Evolutionary conservation across 2,329 filamentous ascomycete genomes (phyloP).

Genomic region (Phialophora expanda): DNA sequence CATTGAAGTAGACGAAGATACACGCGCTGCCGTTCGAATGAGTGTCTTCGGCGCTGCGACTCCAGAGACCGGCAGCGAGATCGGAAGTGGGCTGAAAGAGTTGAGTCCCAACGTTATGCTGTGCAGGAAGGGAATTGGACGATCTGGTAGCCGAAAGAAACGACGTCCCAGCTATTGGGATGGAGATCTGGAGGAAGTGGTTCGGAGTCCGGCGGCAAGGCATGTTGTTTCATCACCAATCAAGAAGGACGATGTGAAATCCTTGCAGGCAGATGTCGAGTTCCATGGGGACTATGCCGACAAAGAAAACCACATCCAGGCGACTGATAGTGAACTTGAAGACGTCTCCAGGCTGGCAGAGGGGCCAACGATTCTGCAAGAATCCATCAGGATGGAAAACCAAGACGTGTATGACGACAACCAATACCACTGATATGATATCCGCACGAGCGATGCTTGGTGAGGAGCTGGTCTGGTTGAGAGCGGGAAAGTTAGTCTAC

Average conservation of each 20-base stretch:
- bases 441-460: not conserved
- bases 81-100: slow-evolving; percentile 30
- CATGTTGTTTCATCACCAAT: slow-evolving; percentile 34
- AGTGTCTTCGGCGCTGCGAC: slow-evolving; percentile 33
- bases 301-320: slow-evolving; percentile 17
- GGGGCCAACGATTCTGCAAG: slow-evolving; percentile 15
- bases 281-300: slow-evolving; percentile 19
- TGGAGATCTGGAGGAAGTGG: slow-evolving; percentile 37
- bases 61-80: slow-evolving; percentile 15
- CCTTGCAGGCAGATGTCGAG: slow-evolving; percentile 31
- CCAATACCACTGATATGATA: slow-evolving; percentile 3
- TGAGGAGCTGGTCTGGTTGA: not conserved
- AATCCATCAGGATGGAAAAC: slow-evolving; percentile 20
- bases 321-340: slow-evolving; percentile 21
- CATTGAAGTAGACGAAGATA: slow-evolving; percentile 38
- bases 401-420: not conserved
- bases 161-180: slow-evolving; percentile 40
- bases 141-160: slow-evolving; percentile 34
- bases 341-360: slow-evolving; percentile 19
- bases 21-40: slow-evolving; percentile 34
- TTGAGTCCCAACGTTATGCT: slow-evolving; percentile 38
- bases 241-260: slow-evolving; percentile 32
- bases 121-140: slow-evolving; percentile 30
- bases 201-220: slow-evolving; percentile 37
- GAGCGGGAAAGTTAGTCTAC: slow-evolving; percentile 1